phyloP scores from a whole-genome alignment of 1,284 basidiomycete genomes.

The Spongiforma sp. region DNA sequence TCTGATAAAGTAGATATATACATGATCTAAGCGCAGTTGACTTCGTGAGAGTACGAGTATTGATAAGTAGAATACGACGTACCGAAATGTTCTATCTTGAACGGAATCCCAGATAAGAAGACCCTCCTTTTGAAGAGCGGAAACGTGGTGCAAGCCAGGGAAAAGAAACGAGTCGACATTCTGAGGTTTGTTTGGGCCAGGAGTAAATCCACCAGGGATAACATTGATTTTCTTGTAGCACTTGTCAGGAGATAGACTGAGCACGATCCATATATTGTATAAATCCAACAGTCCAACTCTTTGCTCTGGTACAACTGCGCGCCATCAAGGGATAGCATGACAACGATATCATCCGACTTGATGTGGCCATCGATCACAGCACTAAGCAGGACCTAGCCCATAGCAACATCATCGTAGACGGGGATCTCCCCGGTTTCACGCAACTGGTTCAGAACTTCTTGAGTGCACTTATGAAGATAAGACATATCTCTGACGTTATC shows the following conservation, averaged over 20 bases:
- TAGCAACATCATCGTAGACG: background rate
- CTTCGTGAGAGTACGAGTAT: too few relatives aligned
- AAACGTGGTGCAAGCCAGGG: background rate
- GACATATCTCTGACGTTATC: background rate
- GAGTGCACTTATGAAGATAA: background rate
- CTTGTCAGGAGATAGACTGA: background rate
- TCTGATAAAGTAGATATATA: constrained; percentile 1
- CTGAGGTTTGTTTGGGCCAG: constrained; percentile 13
- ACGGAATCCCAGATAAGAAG: constrained; percentile 1
- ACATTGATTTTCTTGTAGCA: constrained; percentile 4
- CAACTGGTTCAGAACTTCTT: background rate
- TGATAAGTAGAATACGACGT: too few relatives aligned
- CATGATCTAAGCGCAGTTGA: background rate
- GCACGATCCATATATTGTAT: constrained; percentile 9
- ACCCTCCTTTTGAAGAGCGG: background rate
- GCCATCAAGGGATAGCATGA: constrained; percentile 7
- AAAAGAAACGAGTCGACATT: constrained; percentile 14
- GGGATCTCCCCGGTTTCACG: background rate
- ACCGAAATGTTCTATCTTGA: too few relatives aligned
- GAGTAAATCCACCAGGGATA: constrained; percentile 9
- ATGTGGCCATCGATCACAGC: constrained; percentile 1
- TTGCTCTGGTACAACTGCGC: constrained; percentile 5
- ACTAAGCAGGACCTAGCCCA: constrained; percentile 12
- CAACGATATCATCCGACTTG: constrained; percentile 1
- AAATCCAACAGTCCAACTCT: constrained; percentile 11